Conservation (phyloP, 441 rosid genomes). For the Brassica balearica region DNA sequence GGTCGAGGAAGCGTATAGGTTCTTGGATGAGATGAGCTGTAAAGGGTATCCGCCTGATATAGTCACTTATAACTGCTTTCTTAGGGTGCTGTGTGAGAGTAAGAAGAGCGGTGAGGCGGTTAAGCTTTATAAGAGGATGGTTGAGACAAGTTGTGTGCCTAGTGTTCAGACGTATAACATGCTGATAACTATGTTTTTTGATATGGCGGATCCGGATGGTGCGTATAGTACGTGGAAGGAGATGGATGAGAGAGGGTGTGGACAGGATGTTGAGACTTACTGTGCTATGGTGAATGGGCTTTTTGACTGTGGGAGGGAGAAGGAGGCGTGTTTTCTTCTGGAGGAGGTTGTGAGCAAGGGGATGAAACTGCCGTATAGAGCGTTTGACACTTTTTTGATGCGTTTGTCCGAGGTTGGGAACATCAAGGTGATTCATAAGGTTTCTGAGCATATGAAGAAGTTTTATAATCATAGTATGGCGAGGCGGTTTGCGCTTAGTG, state of each 20-base stretch:
- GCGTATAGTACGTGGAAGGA: slow-evolving; percentile 85
- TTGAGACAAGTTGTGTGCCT: slow-evolving; percentile 70
- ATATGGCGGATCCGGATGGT: slow-evolving; percentile 68
- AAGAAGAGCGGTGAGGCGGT: slow-evolving; percentile 73
- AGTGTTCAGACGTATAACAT: slow-evolving; percentile 89
- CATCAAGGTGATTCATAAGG: slow-evolving; percentile 71
- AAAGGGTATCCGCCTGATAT: slow-evolving; percentile 94
- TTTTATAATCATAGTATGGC: slow-evolving; percentile 88
- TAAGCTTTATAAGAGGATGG: slow-evolving; percentile 70
- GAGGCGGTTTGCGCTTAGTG: slow-evolving; percentile 69
- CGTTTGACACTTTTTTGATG: slow-evolving; percentile 80
- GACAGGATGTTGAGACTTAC: slow-evolving; percentile 70
- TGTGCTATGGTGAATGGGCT: slow-evolving; percentile 91
- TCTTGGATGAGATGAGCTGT: slow-evolving; percentile 83
- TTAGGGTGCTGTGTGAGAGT: slow-evolving; percentile 80
- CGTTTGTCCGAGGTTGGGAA: slow-evolving; percentile 76
- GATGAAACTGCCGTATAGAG: slow-evolving; percentile 74
- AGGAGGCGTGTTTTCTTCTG: slow-evolving; percentile 76
- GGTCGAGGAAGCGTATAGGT: slow-evolving; percentile 74
- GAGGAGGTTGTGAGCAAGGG: slow-evolving; percentile 73
- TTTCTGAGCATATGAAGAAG: slow-evolving; percentile 87
- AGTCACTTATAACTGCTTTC: slow-evolving; percentile 86
- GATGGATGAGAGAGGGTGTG: slow-evolving; percentile 73
- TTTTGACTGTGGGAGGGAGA: slow-evolving; percentile 64
- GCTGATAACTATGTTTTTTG: slow-evolving; percentile 80